phyloP scores from a whole-genome alignment of 306 rosid genomes.

The Dryas octopetala region DNA sequence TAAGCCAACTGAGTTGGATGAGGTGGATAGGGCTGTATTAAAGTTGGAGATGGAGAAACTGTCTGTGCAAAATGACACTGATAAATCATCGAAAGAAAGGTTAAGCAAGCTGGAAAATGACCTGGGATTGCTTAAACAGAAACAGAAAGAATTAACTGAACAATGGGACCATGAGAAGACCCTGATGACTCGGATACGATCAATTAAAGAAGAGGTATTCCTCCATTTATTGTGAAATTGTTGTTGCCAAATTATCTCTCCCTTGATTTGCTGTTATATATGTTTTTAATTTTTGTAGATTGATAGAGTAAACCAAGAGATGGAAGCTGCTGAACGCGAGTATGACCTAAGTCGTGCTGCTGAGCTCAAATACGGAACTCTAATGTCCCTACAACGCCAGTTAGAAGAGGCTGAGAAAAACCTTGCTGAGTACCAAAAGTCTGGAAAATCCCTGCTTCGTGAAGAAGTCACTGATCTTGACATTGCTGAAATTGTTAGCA shows the following conservation, averaged over 20 bases:
- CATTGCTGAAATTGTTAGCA: constrained; percentile 87
- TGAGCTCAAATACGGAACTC: constrained; percentile 91
- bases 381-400: constrained; percentile 73
- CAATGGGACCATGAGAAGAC: constrained; percentile 89
- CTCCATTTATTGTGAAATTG: background rate
- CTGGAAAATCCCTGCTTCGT: constrained; percentile 72
- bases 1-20: constrained; percentile 94
- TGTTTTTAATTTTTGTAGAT: constrained; percentile 49
- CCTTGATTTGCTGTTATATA: background rate
- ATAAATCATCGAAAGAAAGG: constrained; percentile 92
- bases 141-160: constrained; percentile 70
- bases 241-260: background rate
- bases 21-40: constrained; percentile 77
- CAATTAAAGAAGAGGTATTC: constrained; percentile 89
- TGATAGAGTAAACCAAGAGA: constrained; percentile 94
- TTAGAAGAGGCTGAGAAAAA: constrained; percentile 81
- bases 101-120: constrained; percentile 80
- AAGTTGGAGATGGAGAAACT: constrained; percentile 98
- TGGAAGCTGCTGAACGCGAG: constrained; percentile 96
- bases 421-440: constrained; percentile 58
- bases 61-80: constrained; percentile 84
- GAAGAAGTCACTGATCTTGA: constrained; percentile 94
- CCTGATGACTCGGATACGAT: constrained; percentile 76
- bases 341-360: constrained; percentile 93
- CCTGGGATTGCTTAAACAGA: constrained; percentile 68